Evolutionary conservation across 371 early-diverging fungal species (phyloP).

Genomic region (Actinomucor elegans): DNA sequence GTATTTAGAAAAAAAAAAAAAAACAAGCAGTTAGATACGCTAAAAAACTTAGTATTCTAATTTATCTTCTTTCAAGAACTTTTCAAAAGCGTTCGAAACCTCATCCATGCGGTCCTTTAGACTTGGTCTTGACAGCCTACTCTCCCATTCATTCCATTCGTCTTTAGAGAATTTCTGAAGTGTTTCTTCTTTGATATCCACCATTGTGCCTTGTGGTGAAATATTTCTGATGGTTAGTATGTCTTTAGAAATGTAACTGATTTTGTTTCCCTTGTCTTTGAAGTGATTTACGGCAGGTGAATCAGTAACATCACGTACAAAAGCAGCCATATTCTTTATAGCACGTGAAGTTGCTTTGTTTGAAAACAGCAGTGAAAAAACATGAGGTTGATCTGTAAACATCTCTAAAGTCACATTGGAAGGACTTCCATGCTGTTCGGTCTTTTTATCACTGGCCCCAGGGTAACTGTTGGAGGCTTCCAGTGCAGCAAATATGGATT

Average conservation of each 20-base stretch:
- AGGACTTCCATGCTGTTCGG: not conserved
- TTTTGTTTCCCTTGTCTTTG: not conserved
- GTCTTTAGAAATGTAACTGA: constrained; percentile 8
- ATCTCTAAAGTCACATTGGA: constrained; percentile 35
- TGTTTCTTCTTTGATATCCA: constrained; percentile 17
- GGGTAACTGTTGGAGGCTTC: constrained; percentile 30
- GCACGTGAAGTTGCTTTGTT: constrained; percentile 24
- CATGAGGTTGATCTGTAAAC: constrained; percentile 80
- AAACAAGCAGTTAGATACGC: no score
- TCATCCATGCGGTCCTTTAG: constrained; percentile 28
- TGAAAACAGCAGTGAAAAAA: constrained; percentile 60
- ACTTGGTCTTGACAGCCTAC: constrained; percentile 20
- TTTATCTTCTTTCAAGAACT: not conserved
- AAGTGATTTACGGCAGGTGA: constrained; percentile 1
- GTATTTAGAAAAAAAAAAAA: no score
- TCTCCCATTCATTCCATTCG: constrained; percentile 31
- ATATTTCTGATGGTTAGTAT: constrained; percentile 13
- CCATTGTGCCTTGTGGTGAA: constrained; percentile 22
- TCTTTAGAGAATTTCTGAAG: constrained; percentile 5
- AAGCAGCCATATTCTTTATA: constrained; percentile 20
- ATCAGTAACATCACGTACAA: constrained; percentile 21
- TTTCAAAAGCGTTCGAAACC: not conserved
- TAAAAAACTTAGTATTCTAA: no score
- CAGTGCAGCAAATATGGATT: constrained; percentile 47
- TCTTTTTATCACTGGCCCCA: constrained; percentile 16